Conservation (phyloP, 2,329 filamentous ascomycete genomes). For the Tolypocladium paradoxum region DNA sequence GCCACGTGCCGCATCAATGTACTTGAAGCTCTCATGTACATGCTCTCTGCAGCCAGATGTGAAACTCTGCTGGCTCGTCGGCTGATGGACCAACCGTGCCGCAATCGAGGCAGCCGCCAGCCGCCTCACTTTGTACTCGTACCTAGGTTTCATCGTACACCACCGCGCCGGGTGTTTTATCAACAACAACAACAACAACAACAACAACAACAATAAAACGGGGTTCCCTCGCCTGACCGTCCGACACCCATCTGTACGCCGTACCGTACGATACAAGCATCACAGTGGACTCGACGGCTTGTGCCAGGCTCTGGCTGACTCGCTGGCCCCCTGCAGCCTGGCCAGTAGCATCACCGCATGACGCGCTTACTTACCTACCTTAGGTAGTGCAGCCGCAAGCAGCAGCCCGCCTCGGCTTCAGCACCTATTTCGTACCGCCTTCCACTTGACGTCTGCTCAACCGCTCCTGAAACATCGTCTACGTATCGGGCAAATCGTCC, state of each 20-base stretch:
- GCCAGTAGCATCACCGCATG: constrained; percentile 23
- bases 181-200: background rate
- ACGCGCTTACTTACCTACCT: constrained; percentile 27
- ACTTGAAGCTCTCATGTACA: background rate
- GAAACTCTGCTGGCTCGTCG: background rate
- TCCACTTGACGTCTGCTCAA: background rate
- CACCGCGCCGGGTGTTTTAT: background rate
- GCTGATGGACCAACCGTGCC: background rate
- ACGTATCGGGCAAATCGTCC: background rate
- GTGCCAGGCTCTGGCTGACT: constrained; percentile 13
- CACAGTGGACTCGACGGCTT: constrained; percentile 4
- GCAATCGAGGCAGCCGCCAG: background rate
- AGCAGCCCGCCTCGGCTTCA: background rate
- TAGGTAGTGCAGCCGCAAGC: constrained; percentile 9
- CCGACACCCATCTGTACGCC: background rate
- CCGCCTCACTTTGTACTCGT: background rate
- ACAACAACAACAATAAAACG: background rate
- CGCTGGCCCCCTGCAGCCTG: constrained; percentile 10
- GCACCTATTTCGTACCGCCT: background rate
- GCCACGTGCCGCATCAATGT: background rate
- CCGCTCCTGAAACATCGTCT: background rate
- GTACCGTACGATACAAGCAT: background rate
- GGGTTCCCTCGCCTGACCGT: background rate
- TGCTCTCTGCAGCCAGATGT: background rate
- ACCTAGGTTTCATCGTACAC: background rate